These are phyloP conservation scores for Ophiostoma australiae DNA, from an alignment of 2,329 filamentous ascomycete species.

Conservation along the genomic window DNA sequence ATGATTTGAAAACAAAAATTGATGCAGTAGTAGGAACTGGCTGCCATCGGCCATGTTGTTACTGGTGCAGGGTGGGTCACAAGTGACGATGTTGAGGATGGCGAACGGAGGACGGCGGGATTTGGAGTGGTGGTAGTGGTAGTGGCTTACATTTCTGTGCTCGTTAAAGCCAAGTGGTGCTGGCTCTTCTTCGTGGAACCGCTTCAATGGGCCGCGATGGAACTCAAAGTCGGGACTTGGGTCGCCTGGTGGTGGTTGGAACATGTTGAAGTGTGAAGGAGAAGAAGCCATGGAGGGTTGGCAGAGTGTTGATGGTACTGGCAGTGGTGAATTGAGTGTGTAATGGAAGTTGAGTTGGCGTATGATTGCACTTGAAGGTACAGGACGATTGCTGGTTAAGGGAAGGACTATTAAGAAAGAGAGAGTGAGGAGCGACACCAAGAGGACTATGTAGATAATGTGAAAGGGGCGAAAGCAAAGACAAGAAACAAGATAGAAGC, in stretches of 20 bases:
- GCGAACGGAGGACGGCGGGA: neutral
- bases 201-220: slow-evolving; percentile 42
- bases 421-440: neutral
- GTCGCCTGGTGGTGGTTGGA: slow-evolving; percentile 19
- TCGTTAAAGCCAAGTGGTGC: slow-evolving; percentile 44
- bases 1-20: neutral
- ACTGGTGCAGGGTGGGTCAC: neutral
- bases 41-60: neutral
- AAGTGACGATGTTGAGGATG: slow-evolving; percentile 2
- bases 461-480: neutral
- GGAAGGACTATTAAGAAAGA: neutral
- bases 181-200: slow-evolving; percentile 43
- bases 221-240: slow-evolving; percentile 32
- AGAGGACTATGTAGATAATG: neutral
- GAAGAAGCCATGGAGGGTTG: neutral
- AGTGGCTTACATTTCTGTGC: slow-evolving; percentile 45
- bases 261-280: slow-evolving; percentile 23
- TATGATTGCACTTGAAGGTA: neutral
- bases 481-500: neutral
- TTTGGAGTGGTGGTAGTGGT: neutral
- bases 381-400: neutral
- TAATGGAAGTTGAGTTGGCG: neutral
- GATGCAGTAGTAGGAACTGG: neutral
- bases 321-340: neutral
- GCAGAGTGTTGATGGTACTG: neutral